phyloP scores from a whole-genome alignment of 2,329 filamentous ascomycete genomes.

The Nakataea oryzae region DNA sequence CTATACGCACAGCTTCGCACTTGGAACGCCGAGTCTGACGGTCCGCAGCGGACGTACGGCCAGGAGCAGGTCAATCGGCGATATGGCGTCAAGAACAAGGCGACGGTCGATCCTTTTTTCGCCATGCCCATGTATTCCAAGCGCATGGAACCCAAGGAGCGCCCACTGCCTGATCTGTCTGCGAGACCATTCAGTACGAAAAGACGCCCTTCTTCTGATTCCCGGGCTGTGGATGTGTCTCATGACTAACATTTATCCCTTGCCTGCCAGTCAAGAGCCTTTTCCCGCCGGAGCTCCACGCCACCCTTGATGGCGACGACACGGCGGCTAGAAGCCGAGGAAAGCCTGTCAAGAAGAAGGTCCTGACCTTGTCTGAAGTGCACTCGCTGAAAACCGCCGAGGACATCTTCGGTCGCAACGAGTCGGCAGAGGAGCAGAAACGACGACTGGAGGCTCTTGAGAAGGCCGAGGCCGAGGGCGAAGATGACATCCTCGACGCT shows the following conservation, averaged over 20 bases:
- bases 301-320: slow-evolving; percentile 40
- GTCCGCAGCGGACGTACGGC: slow-evolving; percentile 34
- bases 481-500: slow-evolving; percentile 36
- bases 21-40: slow-evolving; percentile 24
- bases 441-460: slow-evolving; percentile 14
- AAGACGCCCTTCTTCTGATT: neutral
- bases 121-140: slow-evolving; percentile 48
- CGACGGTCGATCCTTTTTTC: slow-evolving; percentile 47
- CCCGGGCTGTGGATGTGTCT: too few species aligned
- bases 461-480: slow-evolving; percentile 34
- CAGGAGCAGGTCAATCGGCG: slow-evolving; percentile 48
- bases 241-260: neutral
- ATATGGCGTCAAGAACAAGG: slow-evolving; percentile 43
- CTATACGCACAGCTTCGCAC: slow-evolving; percentile 47
- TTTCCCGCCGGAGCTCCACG: slow-evolving; percentile 45
- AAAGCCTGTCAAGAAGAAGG: slow-evolving; percentile 24
- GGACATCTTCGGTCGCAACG: slow-evolving; percentile 33
- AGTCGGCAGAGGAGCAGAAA: slow-evolving; percentile 17
- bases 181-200: slow-evolving; percentile 32
- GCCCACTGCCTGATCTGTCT: slow-evolving; percentile 43
- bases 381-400: slow-evolving; percentile 38
- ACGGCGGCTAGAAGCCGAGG: slow-evolving; percentile 17
- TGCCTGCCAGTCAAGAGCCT: slow-evolving; percentile 25
- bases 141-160: slow-evolving; percentile 38
- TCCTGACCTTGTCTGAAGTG: slow-evolving; percentile 34